Evolutionary conservation across 176 grass and related monocot genomes (phyloP).

Genomic region (Triticum urartu): DNA sequence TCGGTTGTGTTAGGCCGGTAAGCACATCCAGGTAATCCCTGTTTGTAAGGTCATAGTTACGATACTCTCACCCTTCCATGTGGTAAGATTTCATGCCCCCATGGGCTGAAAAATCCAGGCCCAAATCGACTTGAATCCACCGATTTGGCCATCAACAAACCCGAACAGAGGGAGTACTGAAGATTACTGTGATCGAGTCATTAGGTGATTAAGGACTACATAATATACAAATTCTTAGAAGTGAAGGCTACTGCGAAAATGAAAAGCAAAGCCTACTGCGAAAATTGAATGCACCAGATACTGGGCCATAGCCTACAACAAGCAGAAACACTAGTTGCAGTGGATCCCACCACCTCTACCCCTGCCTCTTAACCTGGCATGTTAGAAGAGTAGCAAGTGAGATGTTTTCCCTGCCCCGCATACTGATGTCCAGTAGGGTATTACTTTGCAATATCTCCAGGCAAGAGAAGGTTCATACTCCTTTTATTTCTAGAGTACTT

Average conservation of each 20-base stretch:
- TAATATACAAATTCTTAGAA: background rate
- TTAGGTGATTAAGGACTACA: background rate
- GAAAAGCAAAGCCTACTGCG: background rate
- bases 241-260: background rate
- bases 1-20: background rate
- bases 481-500: background rate
- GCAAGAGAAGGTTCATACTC: background rate
- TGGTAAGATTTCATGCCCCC: too few relatives aligned
- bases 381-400: background rate
- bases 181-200: background rate
- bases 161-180: background rate
- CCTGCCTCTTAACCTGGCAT: background rate
- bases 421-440: background rate
- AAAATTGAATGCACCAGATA: background rate
- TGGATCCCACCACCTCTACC: background rate
- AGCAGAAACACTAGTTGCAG: background rate
- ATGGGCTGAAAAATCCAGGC: background rate
- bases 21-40: background rate
- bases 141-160: background rate
- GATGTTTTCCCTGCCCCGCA: background rate
- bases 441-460: constrained; percentile 1
- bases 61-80: background rate
- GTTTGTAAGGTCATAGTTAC: background rate
- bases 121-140: background rate
- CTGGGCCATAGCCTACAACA: background rate